Conservation (phyloP, 495 filamentous ascomycete species). For the Tuber indicum region DNA sequence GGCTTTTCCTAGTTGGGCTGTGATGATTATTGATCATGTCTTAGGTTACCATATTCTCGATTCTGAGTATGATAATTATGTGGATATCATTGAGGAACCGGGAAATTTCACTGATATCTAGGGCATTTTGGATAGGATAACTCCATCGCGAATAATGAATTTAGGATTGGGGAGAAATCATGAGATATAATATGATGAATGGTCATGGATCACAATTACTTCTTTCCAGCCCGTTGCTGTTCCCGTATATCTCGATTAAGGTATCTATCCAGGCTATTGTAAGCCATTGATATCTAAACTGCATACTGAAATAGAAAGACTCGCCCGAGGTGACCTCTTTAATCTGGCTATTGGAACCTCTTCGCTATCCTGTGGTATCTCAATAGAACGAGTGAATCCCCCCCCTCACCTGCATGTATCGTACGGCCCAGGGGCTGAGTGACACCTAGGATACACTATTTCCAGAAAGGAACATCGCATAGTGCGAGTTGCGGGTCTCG, state of each 20-base stretch:
- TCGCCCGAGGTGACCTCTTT: neutral
- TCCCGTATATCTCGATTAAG: neutral
- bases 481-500: too few species aligned
- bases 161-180: neutral
- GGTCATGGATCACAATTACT: neutral
- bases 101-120: neutral
- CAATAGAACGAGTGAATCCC: neutral
- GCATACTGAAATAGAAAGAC: neutral
- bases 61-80: slow-evolving; percentile 17
- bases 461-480: too few species aligned
- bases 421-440: too few species aligned
- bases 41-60: slow-evolving; percentile 35
- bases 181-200: neutral
- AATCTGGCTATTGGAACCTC: neutral
- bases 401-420: too few species aligned
- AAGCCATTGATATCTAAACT: neutral
- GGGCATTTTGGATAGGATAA: neutral
- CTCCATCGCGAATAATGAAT: neutral
- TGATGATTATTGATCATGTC: slow-evolving; percentile 3
- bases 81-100: neutral
- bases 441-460: too few species aligned
- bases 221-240: neutral
- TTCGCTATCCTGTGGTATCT: neutral
- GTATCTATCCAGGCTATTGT: neutral
- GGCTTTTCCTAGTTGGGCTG: slow-evolving; percentile 36